Base-by-base conservation (phyloP, 306 rosid genomes). In the Malus sieversii region DNA sequence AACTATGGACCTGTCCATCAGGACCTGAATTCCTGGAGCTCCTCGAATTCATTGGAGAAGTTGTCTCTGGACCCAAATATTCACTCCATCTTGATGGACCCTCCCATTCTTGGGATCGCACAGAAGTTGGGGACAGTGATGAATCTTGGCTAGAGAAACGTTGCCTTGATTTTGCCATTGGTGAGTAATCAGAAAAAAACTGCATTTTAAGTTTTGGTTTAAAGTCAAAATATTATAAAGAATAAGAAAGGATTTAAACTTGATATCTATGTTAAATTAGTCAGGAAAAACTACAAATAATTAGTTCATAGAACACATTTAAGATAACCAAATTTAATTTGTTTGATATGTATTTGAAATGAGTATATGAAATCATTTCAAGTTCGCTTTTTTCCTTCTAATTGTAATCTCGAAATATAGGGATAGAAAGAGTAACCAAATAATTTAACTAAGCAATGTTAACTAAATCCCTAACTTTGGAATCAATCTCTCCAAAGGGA, bases 71-170 rank as follows among this genome's bases (percentile, higher is more conserved):
- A 57, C 97, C 97, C 78, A 95, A 86, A 80, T 95, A 95, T 66
- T 92, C 99, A 11, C 90, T 86, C 99, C 99, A 95, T 86, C 99
- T 90, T 42, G 92, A 87, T 6, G 95, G 93, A 16, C 92, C 99
- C 51, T 93, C 95, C 90, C 84, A 86, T 30, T 90, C 98, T 84
- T 90, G 89, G 32, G 96, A 83, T 84, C 96, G 90, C 74, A 52
- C 83, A 51, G 90, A 78, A 73, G 91, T 84, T 18, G 97, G 96
- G 11, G 97, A 94, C 85, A 82, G n/a, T 6, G 91, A 91, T 6
- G 89, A 88, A 85, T 94, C 97, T 71, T 87, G 98, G 76, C 86
- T 85, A 45, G 88, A 80, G 69, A 81, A 85, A 7, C 76, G 84
- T 63, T 85, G 86, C 74, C 92, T 86, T 8, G 97, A 84, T 84